phyloP scores from a whole-genome alignment of 1,139 yeast species.

The Sugiyamaella novakii region DNA sequence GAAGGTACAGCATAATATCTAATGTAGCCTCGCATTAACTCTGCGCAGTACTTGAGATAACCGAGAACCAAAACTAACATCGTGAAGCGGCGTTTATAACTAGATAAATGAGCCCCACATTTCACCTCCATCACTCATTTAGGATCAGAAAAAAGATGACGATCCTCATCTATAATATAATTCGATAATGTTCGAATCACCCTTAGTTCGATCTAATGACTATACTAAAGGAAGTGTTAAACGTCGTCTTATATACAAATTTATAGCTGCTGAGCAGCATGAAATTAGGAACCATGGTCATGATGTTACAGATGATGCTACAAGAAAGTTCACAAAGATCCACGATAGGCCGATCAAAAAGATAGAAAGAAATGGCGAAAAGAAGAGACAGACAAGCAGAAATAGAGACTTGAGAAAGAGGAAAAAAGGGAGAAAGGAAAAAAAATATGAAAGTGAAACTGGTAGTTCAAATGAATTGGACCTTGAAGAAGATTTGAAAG shows the following conservation, averaged over 20 bases:
- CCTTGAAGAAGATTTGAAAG: slow-evolving; percentile 1
- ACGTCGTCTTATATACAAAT: slow-evolving; percentile 1
- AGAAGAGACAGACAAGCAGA: neutral
- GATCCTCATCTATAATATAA: too few relatives aligned
- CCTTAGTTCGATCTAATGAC: neutral
- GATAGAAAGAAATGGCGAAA: neutral
- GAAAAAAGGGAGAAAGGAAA: neutral
- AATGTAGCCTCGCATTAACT: too few relatives aligned
- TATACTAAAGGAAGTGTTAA: neutral
- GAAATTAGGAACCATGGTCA: slow-evolving; percentile 6
- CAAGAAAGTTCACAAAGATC: slow-evolving; percentile 6
- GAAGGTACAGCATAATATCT: too few relatives aligned
- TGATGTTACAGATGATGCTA: slow-evolving; percentile 1
- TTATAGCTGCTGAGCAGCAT: slow-evolving; percentile 11
- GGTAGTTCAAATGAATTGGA: neutral
- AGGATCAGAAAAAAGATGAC: too few relatives aligned
- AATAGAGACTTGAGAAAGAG: neutral
- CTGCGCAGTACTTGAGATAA: too few relatives aligned
- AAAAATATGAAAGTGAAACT: neutral
- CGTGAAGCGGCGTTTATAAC: neutral
- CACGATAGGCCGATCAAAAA: slow-evolving; percentile 1
- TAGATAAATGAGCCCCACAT: neutral
- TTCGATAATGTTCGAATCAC: slow-evolving; percentile 20
- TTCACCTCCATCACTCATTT: too few relatives aligned
- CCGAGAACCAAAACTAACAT: too few relatives aligned